These are phyloP conservation scores for Globisporangium alternatum DNA, from an alignment of 352 stramenopile genomes.

Conservation along the genomic window DNA sequence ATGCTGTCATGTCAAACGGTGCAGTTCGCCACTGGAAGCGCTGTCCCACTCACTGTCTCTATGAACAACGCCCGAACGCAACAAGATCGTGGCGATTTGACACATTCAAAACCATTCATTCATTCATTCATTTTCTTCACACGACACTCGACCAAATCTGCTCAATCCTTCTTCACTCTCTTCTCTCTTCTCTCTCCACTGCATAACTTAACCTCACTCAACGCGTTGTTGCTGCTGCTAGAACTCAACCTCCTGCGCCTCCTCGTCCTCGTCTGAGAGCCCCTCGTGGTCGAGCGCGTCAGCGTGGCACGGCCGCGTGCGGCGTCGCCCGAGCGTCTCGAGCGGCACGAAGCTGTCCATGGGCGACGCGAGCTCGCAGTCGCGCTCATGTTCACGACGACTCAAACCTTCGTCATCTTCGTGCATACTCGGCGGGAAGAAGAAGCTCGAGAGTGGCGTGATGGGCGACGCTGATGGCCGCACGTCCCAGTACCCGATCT, in stretches of 20 bases:
- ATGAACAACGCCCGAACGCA: background rate
- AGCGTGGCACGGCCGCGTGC: slow-evolving; percentile 14
- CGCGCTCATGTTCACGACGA: background rate
- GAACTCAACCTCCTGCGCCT: slow-evolving; percentile 18
- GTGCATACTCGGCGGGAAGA: slow-evolving; percentile 21
- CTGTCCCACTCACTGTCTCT: background rate
- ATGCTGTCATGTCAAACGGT: background rate
- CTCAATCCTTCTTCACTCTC: background rate
- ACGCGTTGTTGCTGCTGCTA: background rate
- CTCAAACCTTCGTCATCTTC: slow-evolving; percentile 4
- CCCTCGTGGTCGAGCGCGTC: slow-evolving; percentile 13
- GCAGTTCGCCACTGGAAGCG: background rate
- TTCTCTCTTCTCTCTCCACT: background rate
- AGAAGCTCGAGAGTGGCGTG: slow-evolving; percentile 41
- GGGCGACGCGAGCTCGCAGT: slow-evolving; percentile 14
- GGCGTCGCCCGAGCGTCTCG: slow-evolving; percentile 24
- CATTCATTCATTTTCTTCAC: background rate
- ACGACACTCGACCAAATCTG: background rate
- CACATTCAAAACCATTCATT: background rate
- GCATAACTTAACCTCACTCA: slow-evolving; percentile 1
- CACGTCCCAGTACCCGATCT: slow-evolving; percentile 46
- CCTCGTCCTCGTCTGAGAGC: slow-evolving; percentile 10
- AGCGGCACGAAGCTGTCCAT: slow-evolving; percentile 43
- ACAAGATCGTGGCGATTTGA: background rate
- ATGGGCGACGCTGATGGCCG: slow-evolving; percentile 46